phyloP scores from a whole-genome alignment of 148 eudicot genomes.

The Rhododendron kiyosumense region DNA sequence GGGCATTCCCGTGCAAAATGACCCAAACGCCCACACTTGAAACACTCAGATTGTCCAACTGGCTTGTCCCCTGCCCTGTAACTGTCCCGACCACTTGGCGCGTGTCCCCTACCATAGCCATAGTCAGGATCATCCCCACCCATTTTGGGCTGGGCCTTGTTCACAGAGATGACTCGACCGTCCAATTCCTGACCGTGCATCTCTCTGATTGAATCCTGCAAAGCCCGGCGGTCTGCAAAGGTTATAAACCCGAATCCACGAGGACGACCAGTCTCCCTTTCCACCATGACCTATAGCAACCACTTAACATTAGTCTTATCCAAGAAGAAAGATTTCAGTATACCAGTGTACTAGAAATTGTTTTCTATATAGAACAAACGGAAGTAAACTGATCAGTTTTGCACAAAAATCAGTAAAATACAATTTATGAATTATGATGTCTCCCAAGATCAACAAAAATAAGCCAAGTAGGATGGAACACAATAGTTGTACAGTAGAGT shows the following conservation, averaged over 20 bases:
- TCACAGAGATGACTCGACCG: constrained; percentile 47
- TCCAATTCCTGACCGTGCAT: constrained; percentile 53
- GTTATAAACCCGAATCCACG: constrained; percentile 57
- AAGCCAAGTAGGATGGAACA: not conserved
- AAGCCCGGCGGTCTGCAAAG: constrained; percentile 41
- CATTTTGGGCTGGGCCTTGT: constrained; percentile 48
- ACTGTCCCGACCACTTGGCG: constrained; percentile 28
- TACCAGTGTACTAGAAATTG: not conserved
- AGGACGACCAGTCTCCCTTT: constrained; percentile 54
- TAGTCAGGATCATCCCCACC: constrained; percentile 34
- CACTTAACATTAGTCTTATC: not conserved
- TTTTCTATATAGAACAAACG: not conserved
- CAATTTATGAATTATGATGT: not conserved
- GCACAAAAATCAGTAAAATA: not conserved
- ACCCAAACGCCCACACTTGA: constrained; percentile 51
- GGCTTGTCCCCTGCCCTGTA: constrained; percentile 28
- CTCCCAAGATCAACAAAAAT: not conserved
- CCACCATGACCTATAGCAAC: constrained; percentile 38
- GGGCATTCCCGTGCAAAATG: constrained; percentile 56
- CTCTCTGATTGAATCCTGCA: constrained; percentile 52
- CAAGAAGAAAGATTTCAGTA: not conserved
- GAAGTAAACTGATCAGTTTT: not conserved
- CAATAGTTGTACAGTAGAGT: not conserved
- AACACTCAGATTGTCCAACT: constrained; percentile 36
- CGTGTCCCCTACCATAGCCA: constrained; percentile 26